phyloP scores from a whole-genome alignment of 2,329 filamentous ascomycete species.

The Fusarium tuaranense region DNA sequence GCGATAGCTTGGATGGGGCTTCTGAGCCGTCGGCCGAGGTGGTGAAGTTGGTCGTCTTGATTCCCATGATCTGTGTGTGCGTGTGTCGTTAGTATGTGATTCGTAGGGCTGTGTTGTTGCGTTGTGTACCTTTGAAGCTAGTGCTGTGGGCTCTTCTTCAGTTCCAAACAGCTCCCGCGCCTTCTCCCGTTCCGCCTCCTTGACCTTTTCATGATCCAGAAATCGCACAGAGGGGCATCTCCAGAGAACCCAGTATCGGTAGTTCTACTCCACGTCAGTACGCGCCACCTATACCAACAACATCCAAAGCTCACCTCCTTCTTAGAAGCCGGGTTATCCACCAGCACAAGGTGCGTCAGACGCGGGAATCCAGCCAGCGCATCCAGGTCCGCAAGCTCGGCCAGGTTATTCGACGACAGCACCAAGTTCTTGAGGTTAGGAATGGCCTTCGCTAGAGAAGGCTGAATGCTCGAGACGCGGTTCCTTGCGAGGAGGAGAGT shows the following conservation, averaged over 20 bases:
- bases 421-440: conserved; percentile 87
- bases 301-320: conserved; percentile 80
- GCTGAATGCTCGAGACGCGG: conserved; percentile 84
- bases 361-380: conserved; percentile 75
- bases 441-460: conserved; percentile 77
- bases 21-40: conserved; percentile 57
- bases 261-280: conserved; percentile 70
- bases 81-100: conserved; percentile 17
- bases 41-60: conserved; percentile 83
- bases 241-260: conserved; percentile 93
- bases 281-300: neutral
- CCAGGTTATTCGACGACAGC: conserved; percentile 83
- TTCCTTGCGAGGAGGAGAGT: conserved; percentile 93
- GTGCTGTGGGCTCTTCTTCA: conserved; percentile 78
- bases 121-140: conserved; percentile 74
- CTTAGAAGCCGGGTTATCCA: conserved; percentile 90
- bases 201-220: conserved; percentile 93
- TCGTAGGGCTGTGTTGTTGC: too few relatives aligned
- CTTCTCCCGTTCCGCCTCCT: conserved; percentile 81
- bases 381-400: conserved; percentile 89
- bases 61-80: conserved; percentile 75
- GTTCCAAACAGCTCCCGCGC: conserved; percentile 89
- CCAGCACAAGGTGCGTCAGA: conserved; percentile 82
- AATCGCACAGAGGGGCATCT: conserved; percentile 87
- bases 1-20: conserved; percentile 72